Conservation (phyloP, 2,329 filamentous ascomycete species). For the Cytospora mali region DNA sequence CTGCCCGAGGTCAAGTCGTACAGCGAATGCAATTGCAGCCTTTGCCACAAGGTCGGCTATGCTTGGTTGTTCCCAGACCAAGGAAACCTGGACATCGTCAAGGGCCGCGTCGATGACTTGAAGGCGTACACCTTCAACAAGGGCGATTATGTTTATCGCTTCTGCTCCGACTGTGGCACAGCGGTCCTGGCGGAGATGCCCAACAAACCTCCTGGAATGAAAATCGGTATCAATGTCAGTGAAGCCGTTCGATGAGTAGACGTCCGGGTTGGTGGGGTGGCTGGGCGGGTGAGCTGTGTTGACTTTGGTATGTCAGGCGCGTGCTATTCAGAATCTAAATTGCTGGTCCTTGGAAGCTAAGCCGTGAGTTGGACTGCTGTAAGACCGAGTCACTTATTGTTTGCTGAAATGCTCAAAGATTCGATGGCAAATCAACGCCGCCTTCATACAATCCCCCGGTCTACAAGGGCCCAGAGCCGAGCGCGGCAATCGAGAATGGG, state of each 20-base stretch:
- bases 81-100: conserved; percentile 47
- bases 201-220: conserved; percentile 35
- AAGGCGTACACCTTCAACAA: conserved; percentile 48
- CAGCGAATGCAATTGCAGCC: conserved; percentile 67
- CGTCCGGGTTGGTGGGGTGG: too few relatives aligned
- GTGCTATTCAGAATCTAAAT: conserved; percentile 22
- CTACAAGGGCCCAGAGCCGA: conserved; percentile 47
- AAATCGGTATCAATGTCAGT: conserved; percentile 48
- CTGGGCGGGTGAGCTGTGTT: conserved; percentile 7
- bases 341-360: conserved; percentile 12
- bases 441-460: conserved; percentile 39
- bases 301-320: conserved; percentile 18
- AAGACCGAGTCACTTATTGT: neutral
- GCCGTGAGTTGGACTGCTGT: neutral
- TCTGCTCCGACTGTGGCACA: conserved; percentile 55
- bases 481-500: conserved; percentile 40
- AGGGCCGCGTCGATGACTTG: conserved; percentile 46
- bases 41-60: conserved; percentile 57
- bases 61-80: conserved; percentile 40
- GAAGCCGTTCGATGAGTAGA: neutral
- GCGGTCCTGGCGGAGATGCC: conserved; percentile 41
- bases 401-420: conserved; percentile 33
- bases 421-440: conserved; percentile 42
- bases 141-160: conserved; percentile 46
- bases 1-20: conserved; percentile 61